These are phyloP conservation scores for Seiridium cupressi DNA, from an alignment of 2,329 filamentous ascomycete species.

Conservation along the genomic window DNA sequence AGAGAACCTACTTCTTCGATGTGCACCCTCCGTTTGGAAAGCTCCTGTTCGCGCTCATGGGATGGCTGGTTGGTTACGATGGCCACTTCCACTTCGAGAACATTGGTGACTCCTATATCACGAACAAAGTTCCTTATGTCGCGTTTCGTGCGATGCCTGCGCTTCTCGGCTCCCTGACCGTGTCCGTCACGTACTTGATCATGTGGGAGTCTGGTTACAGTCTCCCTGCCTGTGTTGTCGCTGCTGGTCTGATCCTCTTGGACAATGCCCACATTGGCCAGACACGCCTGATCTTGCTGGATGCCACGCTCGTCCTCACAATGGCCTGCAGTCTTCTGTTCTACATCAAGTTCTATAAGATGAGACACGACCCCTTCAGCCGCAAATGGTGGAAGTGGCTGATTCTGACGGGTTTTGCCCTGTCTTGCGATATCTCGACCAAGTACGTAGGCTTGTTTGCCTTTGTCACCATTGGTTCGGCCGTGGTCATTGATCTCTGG, in stretches of 20 bases:
- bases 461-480: conserved; percentile 94
- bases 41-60: conserved; percentile 93
- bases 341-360: conserved; percentile 98
- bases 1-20: conserved; percentile 99
- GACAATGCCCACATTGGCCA: conserved; percentile 98
- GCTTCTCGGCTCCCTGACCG: conserved; percentile 85
- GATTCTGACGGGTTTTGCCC: conserved; percentile 85
- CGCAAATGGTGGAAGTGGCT: conserved; percentile 99
- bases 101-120: conserved; percentile 97
- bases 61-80: conserved; percentile 96
- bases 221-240: conserved; percentile 84
- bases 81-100: conserved; percentile 98
- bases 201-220: conserved; percentile 99
- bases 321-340: conserved; percentile 93
- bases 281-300: conserved; percentile 89
- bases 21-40: conserved; percentile 98
- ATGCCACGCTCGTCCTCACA: conserved; percentile 89
- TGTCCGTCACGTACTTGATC: conserved; percentile 91
- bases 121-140: conserved; percentile 95
- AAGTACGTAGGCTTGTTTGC: conserved; percentile 98
- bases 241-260: conserved; percentile 82
- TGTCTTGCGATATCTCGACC: conserved; percentile 97
- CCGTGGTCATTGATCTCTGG: conserved; percentile 93
- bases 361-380: conserved; percentile 82
- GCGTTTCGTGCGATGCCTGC: conserved; percentile 93